A percentile compares a stretch with the other conserved stretches of the same genome.
Evolutionary conservation across 768 basidiomycete species (phyloP).

Genomic region (Tremella fuciformis): DNA sequence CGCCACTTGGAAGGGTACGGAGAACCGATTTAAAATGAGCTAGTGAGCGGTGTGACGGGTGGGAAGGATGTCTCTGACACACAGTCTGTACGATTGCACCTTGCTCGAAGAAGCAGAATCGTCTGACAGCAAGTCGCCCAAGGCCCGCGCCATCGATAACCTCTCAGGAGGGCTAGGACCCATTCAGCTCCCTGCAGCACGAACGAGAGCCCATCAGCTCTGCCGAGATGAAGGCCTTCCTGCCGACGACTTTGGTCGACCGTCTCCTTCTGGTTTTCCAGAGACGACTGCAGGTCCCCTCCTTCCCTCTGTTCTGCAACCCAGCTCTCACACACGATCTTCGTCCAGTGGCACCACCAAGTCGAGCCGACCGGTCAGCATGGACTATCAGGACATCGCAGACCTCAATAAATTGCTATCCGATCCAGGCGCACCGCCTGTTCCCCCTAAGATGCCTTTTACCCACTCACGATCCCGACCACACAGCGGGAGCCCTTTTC

Average conservation of each 20-base stretch:
- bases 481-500: too few species aligned
- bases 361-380: not conserved
- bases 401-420: slow-evolving; percentile 43
- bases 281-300: not conserved
- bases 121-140: not conserved
- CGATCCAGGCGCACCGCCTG: not conserved
- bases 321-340: not conserved
- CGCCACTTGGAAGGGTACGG: slow-evolving; percentile 49
- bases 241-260: too few species aligned
- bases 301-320: not conserved
- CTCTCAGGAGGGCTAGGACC: not conserved
- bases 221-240: too few species aligned
- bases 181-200: too few species aligned
- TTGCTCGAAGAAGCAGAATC: slow-evolving; percentile 30
- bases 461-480: too few species aligned
- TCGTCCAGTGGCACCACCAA: too few species aligned
- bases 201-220: too few species aligned
- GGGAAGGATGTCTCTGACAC: not conserved
- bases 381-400: slow-evolving; percentile 28
- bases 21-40: slow-evolving; percentile 41
- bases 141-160: slow-evolving; percentile 4
- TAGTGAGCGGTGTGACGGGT: slow-evolving; percentile 31
- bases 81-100: slow-evolving; percentile 51
- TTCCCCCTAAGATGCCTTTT: too few species aligned
- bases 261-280: too few species aligned